Evolutionary conservation across 305 asterid genomes (phyloP).

Genomic region (Fraxinus angustifolia): DNA sequence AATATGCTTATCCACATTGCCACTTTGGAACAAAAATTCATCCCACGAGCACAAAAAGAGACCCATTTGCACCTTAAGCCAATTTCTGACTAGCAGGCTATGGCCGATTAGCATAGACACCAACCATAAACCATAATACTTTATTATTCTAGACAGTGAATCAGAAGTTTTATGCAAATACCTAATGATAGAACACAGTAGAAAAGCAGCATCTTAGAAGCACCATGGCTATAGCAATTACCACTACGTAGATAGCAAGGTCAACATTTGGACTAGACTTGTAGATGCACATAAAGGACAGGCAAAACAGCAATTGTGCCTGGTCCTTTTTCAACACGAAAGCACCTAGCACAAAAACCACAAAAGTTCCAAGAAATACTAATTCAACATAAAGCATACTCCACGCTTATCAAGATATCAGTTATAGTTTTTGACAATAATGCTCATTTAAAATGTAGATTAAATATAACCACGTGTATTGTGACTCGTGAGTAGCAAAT

Average conservation of each 20-base stretch:
- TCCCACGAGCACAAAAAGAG: not conserved
- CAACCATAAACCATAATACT: not conserved
- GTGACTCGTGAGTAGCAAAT: not conserved
- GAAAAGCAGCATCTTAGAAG: not conserved
- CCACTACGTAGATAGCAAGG: not conserved
- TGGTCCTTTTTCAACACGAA: not conserved
- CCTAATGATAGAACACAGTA: not conserved
- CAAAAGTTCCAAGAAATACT: not conserved
- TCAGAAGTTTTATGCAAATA: not conserved
- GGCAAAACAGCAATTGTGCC: not conserved
- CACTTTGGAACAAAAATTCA: not conserved
- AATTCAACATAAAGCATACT: not conserved
- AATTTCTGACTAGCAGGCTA: not conserved
- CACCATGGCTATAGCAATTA: not conserved
- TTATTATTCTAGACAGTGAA: not conserved
- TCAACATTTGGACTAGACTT: not conserved
- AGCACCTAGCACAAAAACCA: not conserved
- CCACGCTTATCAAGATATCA: not conserved
- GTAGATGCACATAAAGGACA: not conserved
- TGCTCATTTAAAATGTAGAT: not conserved
- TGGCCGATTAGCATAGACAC: not conserved
- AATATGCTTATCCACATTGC: not conserved
- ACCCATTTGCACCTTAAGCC: not conserved
- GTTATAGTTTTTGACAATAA: not conserved
- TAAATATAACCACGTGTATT: not conserved